A percentile compares a stretch with the other conserved stretches of the same genome.
Evolutionary conservation across 2,329 filamentous ascomycete species (phyloP).

Genomic region (Botrytis deweyae): DNA sequence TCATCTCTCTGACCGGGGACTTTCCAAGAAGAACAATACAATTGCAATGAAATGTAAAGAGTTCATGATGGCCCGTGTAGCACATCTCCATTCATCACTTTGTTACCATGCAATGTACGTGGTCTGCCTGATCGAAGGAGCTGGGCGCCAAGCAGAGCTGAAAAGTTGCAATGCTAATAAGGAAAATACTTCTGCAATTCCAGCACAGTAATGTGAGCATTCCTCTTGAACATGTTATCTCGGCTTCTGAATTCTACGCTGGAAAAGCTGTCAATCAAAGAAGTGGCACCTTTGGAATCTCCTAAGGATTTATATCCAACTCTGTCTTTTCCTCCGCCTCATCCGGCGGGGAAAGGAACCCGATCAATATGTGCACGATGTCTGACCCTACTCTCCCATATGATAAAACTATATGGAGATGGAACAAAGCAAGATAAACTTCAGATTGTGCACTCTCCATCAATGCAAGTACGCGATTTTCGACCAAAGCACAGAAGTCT

Average conservation of each 20-base stretch:
- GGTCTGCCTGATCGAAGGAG: not conserved
- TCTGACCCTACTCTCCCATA: not conserved
- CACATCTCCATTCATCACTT: not conserved
- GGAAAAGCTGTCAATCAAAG: not conserved
- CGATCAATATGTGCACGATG: slow-evolving; percentile 4
- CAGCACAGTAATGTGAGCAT: not conserved
- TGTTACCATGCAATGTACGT: not conserved
- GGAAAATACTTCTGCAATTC: not conserved
- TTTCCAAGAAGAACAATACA: not conserved
- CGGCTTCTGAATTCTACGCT: not conserved
- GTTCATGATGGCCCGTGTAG: not conserved
- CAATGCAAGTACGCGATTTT: not conserved
- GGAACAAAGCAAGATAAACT: not conserved
- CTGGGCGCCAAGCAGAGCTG: not conserved
- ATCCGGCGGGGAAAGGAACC: not conserved
- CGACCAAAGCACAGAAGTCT: not conserved
- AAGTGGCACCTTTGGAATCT: not conserved
- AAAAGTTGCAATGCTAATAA: not conserved
- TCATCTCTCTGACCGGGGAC: not conserved
- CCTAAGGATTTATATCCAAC: not conserved
- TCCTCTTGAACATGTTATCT: not conserved
- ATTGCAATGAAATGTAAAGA: not conserved
- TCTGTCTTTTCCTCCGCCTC: not conserved
- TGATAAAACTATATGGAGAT: not conserved
- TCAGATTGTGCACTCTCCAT: not conserved